These are phyloP conservation scores for Sclerotinia borealis DNA, from an alignment of 2,329 filamentous ascomycete genomes.

Conservation along the genomic window DNA sequence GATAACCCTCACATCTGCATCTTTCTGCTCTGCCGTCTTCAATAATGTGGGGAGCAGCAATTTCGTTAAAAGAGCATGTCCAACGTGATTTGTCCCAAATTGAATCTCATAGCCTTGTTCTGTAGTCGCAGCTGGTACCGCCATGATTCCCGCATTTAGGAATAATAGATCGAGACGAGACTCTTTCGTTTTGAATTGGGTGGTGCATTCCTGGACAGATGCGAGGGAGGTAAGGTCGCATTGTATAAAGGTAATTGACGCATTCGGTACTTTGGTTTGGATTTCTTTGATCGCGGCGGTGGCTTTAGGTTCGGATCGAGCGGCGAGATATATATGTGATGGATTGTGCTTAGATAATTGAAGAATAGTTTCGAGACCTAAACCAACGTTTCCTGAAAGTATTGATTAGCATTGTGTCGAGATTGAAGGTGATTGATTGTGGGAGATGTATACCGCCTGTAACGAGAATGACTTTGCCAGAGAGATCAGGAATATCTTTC, in stretches of 20 bases:
- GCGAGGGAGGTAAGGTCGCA: conserved; percentile 40
- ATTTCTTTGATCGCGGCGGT: conserved; percentile 37
- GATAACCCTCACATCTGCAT: conserved; percentile 18
- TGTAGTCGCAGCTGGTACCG: conserved; percentile 34
- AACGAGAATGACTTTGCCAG: conserved; percentile 38
- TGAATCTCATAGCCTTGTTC: conserved; percentile 43
- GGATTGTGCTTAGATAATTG: conserved; percentile 38
- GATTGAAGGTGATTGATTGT: background rate
- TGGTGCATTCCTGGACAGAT: conserved; percentile 38
- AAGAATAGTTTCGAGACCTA: conserved; percentile 39
- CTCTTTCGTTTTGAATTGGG: conserved; percentile 33
- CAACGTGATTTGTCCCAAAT: conserved; percentile 45
- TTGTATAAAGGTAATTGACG: conserved; percentile 11
- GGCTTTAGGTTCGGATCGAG: conserved; percentile 33
- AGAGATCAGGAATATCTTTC: conserved; percentile 34
- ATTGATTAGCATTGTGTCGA: background rate
- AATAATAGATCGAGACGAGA: conserved; percentile 40
- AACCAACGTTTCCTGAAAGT: conserved; percentile 34
- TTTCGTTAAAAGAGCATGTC: conserved; percentile 40
- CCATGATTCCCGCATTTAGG: conserved; percentile 43
- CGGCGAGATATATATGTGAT: conserved; percentile 35
- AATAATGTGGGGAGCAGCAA: conserved; percentile 34
- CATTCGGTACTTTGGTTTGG: conserved; percentile 20
- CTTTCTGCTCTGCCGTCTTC: conserved; percentile 20
- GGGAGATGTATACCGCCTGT: conserved; percentile 8